Evolutionary conservation across 2,329 filamentous ascomycete species (phyloP), one percentile per base, ranked within the genome.

Genomic region (Lecanoromycetidae sp.): DNA sequence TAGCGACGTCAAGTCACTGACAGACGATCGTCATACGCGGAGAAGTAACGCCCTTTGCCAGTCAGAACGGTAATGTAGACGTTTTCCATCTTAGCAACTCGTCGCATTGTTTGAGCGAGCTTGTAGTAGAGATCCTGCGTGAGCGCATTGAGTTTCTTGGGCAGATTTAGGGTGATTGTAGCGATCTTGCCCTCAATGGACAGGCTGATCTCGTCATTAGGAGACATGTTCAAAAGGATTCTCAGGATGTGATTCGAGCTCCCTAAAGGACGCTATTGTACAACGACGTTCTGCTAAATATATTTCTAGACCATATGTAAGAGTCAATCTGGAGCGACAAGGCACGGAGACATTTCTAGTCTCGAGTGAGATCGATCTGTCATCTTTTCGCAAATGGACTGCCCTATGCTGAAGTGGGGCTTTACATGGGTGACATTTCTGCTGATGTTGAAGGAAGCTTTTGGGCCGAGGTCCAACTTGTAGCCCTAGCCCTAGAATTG

Each of bases 61-160:
- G 87, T 85, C 3, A 96, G 60, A 9, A 96, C 72, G 3, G 90
- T 96, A 57, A 94, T 79, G 60, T 75, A 84, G 50, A 95, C 79
- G 54, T 94, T 84, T 52, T 90, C 79, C 54, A 80, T 80, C 7
- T 70, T 72, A 13, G 87, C 88, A 40, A 96, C 72, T 61, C 94
- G 81, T 49, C 82, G 76, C 61, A 98, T 68, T 40, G 78, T 73
- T 56, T 77, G 73, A 1, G 83, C 79, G 34, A 96, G 74, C 25
- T 79, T 74, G 63, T 84, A 94, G 71, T 95, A 96, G 43, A 80
- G 74, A 52, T 76, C 68, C 58, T 76, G 72, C 50, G 69, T 75
- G 43, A 95, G 68, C 26, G 90, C 87, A 64, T 93, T 93, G 64
- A 96, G 84, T 69, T 95, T 95, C 61, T 80, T 76, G 46, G 81